Evolutionary conservation across 2,329 filamentous ascomycete genomes (phyloP), one percentile per base, ranked within the genome.

Genomic region (Conoideocrella luteorostrata): DNA sequence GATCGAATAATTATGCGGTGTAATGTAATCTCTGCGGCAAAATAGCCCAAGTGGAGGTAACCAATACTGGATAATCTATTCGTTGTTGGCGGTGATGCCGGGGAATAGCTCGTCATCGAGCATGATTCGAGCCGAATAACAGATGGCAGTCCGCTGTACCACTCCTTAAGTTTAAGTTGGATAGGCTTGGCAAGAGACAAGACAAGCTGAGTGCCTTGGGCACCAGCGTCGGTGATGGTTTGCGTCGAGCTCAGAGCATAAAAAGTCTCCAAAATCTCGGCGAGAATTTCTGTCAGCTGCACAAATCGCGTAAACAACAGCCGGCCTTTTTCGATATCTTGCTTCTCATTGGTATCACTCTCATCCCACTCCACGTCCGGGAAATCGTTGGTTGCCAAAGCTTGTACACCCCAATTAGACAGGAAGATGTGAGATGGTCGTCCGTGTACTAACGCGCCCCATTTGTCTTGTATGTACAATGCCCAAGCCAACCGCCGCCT

Each of bases 401-500:
- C 60, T 46, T 74, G 73, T 5, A 95, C 88, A 2, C 83, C 88
- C 88, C 88, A 95, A 61, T 94, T 80, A 37, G 72, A 67, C 17
- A 69, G 62, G 50, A 78, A 76, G 32, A 81, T 77, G 52, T 94
- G 88, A 4, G 88, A 93, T 1, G 88, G 89, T 10, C 88, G 82
- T 37, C 88, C 88, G 56, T 94, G 86, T 20, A 93, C 82, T 17
- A 95, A 71, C 2, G 88, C 83, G 13, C 86, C 87, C 89, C 89
- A 95, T 63, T 77, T 94, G 64, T 96, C 90, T 65, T 95, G 88
- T 84, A 94, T 91, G 61, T 93, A 95, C 40, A 95, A 65, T 2
- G 87, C 89, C 89, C 90, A 95, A 1, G 88, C 88, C 33, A 95
- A 76, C 39, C 90, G 79, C 61, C 91, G 93, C 48, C 90, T 77